Base-by-base conservation (phyloP, 805 yeast species). In the Saccharomycopsis lassenensis region DNA sequence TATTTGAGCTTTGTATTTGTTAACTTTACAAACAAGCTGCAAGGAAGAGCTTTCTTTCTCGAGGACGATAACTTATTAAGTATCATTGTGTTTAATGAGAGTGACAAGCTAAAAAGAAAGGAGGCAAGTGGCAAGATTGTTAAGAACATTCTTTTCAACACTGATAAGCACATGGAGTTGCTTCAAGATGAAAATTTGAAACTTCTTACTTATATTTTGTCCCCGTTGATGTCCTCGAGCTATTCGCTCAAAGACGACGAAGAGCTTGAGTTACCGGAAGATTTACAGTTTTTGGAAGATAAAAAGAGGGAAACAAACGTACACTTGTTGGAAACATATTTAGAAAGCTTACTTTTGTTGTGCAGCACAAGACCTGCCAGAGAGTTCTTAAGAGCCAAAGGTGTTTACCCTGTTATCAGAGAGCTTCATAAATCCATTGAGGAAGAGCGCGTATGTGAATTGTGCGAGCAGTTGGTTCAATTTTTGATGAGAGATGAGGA, bases 101-200 rank as follows among this genome's bases (percentile, higher is more conserved):
- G 76, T 46, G 87, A 80, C 51, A 66, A 83, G 10, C 74, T 73
- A 49, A 72, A 74, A 18, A 75, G 97, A 60, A 71, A 97, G 58
- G 87, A 81, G 53, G 96, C 95, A 51, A 87, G 84, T 25, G 93
- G 94, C 1, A 80, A 94, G 4, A 81, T 95, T 2, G 82, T 91
- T 48, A 89, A 91, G 55, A 89, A 89, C 57, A 71, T 89, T 0
- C 61, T 89, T 33, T 89, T 89, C 51, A 95, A 87, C 52, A 63
- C 82, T 1, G 71, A 74, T 27, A 57, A 71, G 24, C 97, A 89
- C 52, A 58, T 58, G 48, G 55, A 52, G 17, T 61, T 89, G 29
- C 55, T 85, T 27, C 63, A 61, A 4, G 79, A 81, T 48, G 73
- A 67, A 24, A 58, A 65, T 6, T 74, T 84, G 40, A 84, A 87